These are phyloP conservation scores for Aspergillus oerlinghausenensis DNA, from an alignment of 2,329 filamentous ascomycete genomes.

Conservation along the genomic window DNA sequence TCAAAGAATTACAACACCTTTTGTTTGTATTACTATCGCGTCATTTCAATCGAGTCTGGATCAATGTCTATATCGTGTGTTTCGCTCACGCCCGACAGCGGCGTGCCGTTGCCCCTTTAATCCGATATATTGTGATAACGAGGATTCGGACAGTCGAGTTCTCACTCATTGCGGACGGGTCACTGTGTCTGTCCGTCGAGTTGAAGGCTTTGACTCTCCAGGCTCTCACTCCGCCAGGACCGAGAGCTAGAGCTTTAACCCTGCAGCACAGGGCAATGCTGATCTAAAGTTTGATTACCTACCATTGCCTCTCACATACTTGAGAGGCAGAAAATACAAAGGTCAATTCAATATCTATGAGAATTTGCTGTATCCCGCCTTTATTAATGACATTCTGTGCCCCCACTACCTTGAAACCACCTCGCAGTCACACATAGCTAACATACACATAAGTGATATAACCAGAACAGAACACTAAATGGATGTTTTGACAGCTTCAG, in stretches of 20 bases:
- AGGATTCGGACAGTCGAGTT: not conserved
- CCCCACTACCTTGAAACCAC: too few relatives aligned
- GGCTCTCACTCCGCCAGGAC: too few relatives aligned
- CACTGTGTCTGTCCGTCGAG: too few relatives aligned
- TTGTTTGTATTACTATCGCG: conserved; percentile 7
- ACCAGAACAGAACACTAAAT: not conserved
- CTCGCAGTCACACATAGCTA: not conserved
- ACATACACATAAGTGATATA: not conserved
- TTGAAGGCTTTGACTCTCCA: too few relatives aligned
- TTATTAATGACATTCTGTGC: too few relatives aligned
- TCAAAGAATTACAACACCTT: conserved; percentile 1
- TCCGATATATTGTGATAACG: not conserved
- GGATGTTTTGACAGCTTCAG: not conserved
- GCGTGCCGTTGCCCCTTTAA: not conserved
- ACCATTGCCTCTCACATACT: too few relatives aligned
- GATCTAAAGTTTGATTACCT: too few relatives aligned
- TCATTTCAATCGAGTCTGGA: conserved; percentile 5
- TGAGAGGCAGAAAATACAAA: too few relatives aligned
- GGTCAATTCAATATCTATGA: not conserved
- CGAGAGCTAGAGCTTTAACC: too few relatives aligned
- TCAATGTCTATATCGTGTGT: not conserved
- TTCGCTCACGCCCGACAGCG: not conserved
- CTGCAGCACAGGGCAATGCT: too few relatives aligned
- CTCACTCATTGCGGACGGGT: not conserved
- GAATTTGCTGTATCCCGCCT: not conserved